Evolutionary conservation across 1,284 basidiomycete genomes (phyloP).

Genomic region (Ustilago lituana): DNA sequence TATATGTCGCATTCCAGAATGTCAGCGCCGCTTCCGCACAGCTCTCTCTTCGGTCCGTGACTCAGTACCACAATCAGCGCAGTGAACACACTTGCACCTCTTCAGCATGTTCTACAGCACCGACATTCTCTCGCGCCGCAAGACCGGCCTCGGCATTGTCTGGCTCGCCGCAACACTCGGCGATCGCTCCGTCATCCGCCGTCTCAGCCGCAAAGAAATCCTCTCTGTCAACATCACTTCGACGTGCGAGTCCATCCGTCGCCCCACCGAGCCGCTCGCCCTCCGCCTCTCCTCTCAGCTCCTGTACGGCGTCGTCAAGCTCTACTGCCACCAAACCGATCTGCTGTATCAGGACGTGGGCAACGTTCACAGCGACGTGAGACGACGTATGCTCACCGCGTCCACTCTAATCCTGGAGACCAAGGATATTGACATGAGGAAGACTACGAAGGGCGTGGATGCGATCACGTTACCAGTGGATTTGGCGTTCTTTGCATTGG

Average conservation of each 20-base stretch:
- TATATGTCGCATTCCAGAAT: conserved; percentile 3
- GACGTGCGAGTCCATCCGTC: conserved; percentile 37
- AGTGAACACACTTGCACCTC: background rate
- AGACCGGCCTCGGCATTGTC: conserved; percentile 54
- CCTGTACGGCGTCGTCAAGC: conserved; percentile 52
- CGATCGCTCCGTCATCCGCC: conserved; percentile 32
- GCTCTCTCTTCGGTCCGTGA: background rate
- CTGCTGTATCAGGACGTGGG: conserved; percentile 34
- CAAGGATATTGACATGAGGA: conserved; percentile 39
- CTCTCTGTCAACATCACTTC: conserved; percentile 31
- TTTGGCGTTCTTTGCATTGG: conserved; percentile 37
- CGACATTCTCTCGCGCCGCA: conserved; percentile 51
- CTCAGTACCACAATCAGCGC: no score
- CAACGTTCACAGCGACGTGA: conserved; percentile 28
- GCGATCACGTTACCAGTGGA: conserved; percentile 42
- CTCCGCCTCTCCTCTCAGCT: conserved; percentile 55
- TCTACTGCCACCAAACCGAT: conserved; percentile 48
- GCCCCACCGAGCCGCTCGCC: conserved; percentile 51
- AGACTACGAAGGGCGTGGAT: conserved; percentile 7
- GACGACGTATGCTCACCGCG: conserved; percentile 15
- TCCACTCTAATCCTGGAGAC: background rate
- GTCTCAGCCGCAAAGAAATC: conserved; percentile 47
- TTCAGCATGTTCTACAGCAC: conserved; percentile 56
- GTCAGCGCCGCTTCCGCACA: background rate
- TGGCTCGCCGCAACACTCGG: conserved; percentile 61